Evolutionary conservation across 192 early-diverging fungal genomes (phyloP).

Genomic region (Geosiphon pyriformis): DNA sequence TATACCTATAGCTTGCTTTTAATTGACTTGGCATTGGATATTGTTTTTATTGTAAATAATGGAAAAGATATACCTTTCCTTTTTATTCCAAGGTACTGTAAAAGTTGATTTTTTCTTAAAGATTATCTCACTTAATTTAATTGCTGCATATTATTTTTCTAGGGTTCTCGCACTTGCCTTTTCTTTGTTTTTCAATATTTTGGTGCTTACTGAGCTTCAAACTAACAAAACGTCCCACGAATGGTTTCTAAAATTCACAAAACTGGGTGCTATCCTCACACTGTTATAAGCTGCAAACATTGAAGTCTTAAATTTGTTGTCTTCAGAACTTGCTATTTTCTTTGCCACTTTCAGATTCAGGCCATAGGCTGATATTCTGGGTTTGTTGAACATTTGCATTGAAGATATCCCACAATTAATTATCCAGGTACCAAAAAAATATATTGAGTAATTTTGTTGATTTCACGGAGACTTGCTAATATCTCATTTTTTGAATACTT

Average conservation of each 20-base stretch:
- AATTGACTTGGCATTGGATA: not conserved
- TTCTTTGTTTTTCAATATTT: not conserved
- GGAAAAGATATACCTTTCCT: not conserved
- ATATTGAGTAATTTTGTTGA: not conserved
- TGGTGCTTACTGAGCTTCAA: not conserved
- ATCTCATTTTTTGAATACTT: too few relatives aligned
- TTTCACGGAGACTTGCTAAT: too few relatives aligned
- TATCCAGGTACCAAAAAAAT: constrained; percentile 6
- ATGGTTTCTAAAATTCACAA: constrained; percentile 8
- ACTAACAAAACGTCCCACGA: not conserved
- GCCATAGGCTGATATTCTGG: constrained; percentile 3
- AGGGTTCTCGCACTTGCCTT: not conserved
- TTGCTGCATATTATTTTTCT: not conserved
- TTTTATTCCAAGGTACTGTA: constrained; percentile 3
- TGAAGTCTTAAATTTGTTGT: constrained; percentile 11
- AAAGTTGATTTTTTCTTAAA: not conserved
- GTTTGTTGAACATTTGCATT: constrained; percentile 1
- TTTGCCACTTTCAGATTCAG: not conserved
- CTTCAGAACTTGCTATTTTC: constrained; percentile 10
- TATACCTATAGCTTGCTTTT: constrained; percentile 4
- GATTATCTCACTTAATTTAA: not conserved
- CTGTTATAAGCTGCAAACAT: constrained; percentile 4
- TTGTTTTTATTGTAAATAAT: not conserved
- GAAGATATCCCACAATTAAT: constrained; percentile 16
- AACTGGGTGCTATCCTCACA: constrained; percentile 2